Percentiles rank a stretch among this genome's conserved stretches.
phyloP scores from a whole-genome alignment of 441 rosid species.

The Mallotus repandus region DNA sequence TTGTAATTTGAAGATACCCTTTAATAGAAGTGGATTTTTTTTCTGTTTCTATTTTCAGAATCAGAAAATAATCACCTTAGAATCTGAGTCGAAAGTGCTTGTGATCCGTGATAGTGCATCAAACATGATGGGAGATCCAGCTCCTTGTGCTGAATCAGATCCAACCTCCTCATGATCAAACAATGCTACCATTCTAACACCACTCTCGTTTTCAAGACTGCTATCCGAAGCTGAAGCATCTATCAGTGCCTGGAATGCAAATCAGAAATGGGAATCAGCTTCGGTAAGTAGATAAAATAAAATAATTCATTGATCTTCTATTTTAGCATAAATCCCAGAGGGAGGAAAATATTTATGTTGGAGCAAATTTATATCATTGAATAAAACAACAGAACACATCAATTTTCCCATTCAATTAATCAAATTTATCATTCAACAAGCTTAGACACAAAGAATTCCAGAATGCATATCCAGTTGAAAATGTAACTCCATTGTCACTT shows the following conservation, averaged over 20 bases:
- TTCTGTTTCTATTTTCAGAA: neutral
- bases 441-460: constrained; percentile 2
- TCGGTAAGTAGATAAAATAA: neutral
- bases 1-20: neutral
- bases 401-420: constrained; percentile 3
- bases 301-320: neutral
- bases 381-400: neutral
- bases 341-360: too few species aligned
- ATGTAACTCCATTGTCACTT: constrained; percentile 1
- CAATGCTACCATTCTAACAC: constrained; percentile 94
- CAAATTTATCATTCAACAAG: neutral
- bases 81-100: constrained; percentile 37
- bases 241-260: constrained; percentile 63
- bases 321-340: neutral
- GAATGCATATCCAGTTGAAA: constrained; percentile 5
- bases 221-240: constrained; percentile 73
- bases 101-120: constrained; percentile 80
- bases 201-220: constrained; percentile 72
- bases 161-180: constrained; percentile 99
- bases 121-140: constrained; percentile 95
- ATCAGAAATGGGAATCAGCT: constrained; percentile 3
- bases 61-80: constrained; percentile 48
- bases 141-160: constrained; percentile 93
- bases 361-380: neutral
- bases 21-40: neutral